A percentile compares a stretch with the other conserved stretches of the same genome.
Conservation (phyloP, 2,329 filamentous ascomycete genomes). For the Botrytis hyacinthi region DNA sequence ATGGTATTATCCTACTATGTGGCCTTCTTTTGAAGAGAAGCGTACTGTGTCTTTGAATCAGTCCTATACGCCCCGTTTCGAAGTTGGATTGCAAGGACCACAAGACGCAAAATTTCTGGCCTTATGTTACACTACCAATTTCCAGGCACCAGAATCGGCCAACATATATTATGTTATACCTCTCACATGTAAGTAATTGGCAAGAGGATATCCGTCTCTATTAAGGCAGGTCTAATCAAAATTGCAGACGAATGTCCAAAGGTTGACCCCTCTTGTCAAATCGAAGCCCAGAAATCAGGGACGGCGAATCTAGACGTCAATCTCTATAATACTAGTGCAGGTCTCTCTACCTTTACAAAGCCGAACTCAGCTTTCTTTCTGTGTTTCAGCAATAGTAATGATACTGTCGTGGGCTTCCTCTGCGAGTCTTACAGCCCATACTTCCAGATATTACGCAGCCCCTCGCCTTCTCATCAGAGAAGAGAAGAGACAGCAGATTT, state of each 20-base stretch:
- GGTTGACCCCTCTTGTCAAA: not conserved
- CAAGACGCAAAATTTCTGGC: not conserved
- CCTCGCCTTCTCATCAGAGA: not conserved
- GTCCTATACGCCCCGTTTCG: not conserved
- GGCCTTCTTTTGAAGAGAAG: not conserved
- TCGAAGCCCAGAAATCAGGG: not conserved
- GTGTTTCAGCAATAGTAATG: not conserved
- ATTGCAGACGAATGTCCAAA: not conserved
- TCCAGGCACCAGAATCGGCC: not conserved
- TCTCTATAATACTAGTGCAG: not conserved
- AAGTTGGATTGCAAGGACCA: not conserved
- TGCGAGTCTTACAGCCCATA: conserved; percentile 6
- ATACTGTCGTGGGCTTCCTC: not conserved
- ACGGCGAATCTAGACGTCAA: not conserved
- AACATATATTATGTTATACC: conserved; percentile 4
- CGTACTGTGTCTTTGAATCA: not conserved
- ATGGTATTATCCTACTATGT: not conserved
- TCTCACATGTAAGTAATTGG: not conserved
- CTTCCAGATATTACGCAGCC: not conserved
- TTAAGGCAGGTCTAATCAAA: not conserved
- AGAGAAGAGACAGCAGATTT: not conserved
- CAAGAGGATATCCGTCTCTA: not conserved
- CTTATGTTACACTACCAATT: conserved; percentile 3
- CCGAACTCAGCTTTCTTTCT: conserved; percentile 5
- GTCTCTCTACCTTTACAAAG: not conserved